Evolutionary conservation across 179 eudicot genomes (phyloP), one percentile per base, ranked within the genome.

Genomic region (Beta macrorhiza): DNA sequence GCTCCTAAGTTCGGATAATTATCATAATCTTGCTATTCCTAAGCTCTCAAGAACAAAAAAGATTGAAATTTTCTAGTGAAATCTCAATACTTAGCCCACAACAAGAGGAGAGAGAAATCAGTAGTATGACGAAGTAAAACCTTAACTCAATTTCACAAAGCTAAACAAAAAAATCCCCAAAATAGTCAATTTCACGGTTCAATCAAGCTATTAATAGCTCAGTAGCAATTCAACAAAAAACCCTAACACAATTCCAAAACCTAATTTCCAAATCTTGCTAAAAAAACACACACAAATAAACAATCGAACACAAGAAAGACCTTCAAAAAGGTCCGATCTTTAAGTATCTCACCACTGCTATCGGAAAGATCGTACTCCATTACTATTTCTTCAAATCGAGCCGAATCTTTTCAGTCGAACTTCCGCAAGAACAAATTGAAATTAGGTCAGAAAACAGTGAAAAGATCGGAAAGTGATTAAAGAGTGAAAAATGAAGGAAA

Each of bases 311-410:
- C 14, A 65, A 37, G 42, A 2, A 37, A 37, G 42, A 37, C 14
- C 76, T 25, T 2, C 5, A 7, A 51, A 65, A 79, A 79, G 1
- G 9, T 55, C 75, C 25, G 58, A 83, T 79, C 70, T 79, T 11
- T 51, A n/a, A 76, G 76, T 4, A 83, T 76, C 85, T 85, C 84
- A 89, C 91, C 91, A 22, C 90, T 87, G 59, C 91, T 87, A 64
- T 89, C 91, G 25, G 91, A 84, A 44, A 81, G 64, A 37, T 65
- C 83, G 84, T 87, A 87, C 49, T 86, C 90, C 91, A 89, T 89
- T 11, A 77, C 58, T 49, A 64, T 29, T 45, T 29, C 67, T 12
- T 2, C 49, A 25, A 75, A 74, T 79, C 84, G 77, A 49, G 51
- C 61, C 63, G 29, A 67, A 61, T 9, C 68, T 56, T 61, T 11